Evolutionary conservation across 116 monocot genomes (phyloP), one percentile per base, ranked within the genome.

Genomic region (Zostera marina): DNA sequence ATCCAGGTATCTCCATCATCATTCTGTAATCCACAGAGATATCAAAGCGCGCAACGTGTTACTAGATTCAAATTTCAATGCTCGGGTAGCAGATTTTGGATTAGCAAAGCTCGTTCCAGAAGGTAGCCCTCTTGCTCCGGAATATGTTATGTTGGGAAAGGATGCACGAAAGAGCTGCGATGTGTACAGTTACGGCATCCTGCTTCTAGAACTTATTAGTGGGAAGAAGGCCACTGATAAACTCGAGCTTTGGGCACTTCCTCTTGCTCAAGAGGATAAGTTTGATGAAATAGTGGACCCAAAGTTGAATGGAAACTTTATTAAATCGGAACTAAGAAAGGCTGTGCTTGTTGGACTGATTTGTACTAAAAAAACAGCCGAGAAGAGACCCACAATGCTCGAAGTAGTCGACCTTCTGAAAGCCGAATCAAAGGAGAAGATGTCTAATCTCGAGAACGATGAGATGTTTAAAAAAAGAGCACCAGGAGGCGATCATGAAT

Each of bases 71-170:
- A 60, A 80, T 22, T 85, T 85, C 38, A 62, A 77, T 41, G 69
- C 84, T 14, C 41, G 56, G 26, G 84, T 85, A 58, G 68, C 80
- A 0, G 80, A 85, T 67, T 85, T 85, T 32, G 84, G 80, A 49
- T 80, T 85, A 57, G 76, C 84, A 42, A 73, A 66, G 71, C 77
- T 85, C 15, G 77, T 85, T 26, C 84, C 84, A 0, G 84, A 80
- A 42, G 80, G 76, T 8, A 77, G 80, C 1, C 80, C 80, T 52
- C 80, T 85, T 45, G 77, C 84, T 5, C 84, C 84, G 12, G 84
- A 85, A 45, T 85, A 77, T 42, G 74, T 74, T 6, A 77, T 74
- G 69, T 47, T 73, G 25, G 84, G 77, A 3, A 74, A 85, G 46
- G 76, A 80, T 22, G 72, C 84, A 0, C n/a, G n/a, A n/a, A 63